Evolutionary conservation across 345 rosid genomes (phyloP), one percentile per base, ranked within the genome.

Genomic region (Alliaria petiolata): DNA sequence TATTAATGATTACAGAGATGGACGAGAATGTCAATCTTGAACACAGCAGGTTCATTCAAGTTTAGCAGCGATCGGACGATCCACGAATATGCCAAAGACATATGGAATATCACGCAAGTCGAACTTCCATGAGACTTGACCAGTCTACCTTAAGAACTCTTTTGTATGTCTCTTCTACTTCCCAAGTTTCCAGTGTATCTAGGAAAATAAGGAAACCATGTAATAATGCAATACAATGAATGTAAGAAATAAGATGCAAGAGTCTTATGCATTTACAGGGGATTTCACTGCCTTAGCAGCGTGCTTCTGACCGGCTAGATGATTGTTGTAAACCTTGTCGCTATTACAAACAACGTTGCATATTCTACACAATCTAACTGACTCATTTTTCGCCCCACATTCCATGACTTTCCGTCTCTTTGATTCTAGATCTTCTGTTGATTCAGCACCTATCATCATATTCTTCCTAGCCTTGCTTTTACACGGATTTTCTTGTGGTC

Each of bases 21-120:
- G 93, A 86, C 86, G 38, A 81, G 81, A 61, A 90, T 90, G 93
- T 88, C 93, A 25, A 90, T 90, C 82, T 22, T 90, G 87, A 90
- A 90, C 57, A 85, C 93, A 3, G 93, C 92, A 8, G 85, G 92
- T 26, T 90, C 97, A 8, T 72, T 62, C 87, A 88, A 86, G 79
- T 90, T 90, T 83, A 90, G 97, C 81, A 90, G 97, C 57, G 97
- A 90, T 80, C 83, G 97, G 49, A 90, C 97, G 0, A 88, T 90
- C 62, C 90, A 82, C 11, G 90, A 90, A 69, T 88, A 90, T 38
- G 97, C 93, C 5, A 74, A 57, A 34, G 92, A 90, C 64, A 86
- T 90, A 62, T 90, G 96, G 96, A 81, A 75, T 55, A 86, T 90
- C 3, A 59, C 79, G 56, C 90, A 92, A 6, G 85, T 79, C 0